A percentile compares a stretch with the other conserved stretches of the same genome.
Evolutionary conservation across 495 filamentous ascomycete genomes (phyloP).

Genomic region (Cudoniella acicularis): DNA sequence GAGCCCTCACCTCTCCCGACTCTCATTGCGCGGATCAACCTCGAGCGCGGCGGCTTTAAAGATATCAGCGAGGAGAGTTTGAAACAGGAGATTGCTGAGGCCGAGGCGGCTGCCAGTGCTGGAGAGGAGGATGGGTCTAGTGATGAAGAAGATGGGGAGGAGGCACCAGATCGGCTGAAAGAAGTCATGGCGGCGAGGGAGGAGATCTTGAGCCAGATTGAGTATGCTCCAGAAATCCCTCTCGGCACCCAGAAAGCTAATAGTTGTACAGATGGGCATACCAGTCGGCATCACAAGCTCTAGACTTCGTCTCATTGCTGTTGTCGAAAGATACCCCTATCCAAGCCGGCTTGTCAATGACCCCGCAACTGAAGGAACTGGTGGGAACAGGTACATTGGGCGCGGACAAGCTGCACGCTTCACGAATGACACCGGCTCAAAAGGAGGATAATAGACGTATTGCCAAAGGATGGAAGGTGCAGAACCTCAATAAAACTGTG

Average conservation of each 20-base stretch:
- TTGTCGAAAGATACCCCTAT: constrained; percentile 72
- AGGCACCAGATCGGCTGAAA: constrained; percentile 30
- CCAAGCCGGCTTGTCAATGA: constrained; percentile 65
- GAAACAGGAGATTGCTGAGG: constrained; percentile 53
- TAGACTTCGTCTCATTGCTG: constrained; percentile 83
- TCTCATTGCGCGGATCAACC: constrained; percentile 71
- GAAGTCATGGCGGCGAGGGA: constrained; percentile 42
- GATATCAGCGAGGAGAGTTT: constrained; percentile 61
- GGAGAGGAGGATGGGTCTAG: constrained; percentile 32
- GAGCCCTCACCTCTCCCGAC: constrained; percentile 58
- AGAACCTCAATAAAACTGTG: constrained; percentile 69
- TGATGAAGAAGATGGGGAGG: constrained; percentile 24
- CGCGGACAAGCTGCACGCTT: constrained; percentile 59
- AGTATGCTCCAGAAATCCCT: constrained; percentile 29
- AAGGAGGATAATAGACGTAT: constrained; percentile 54
- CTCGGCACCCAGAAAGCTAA: constrained; percentile 1
- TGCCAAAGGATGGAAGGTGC: constrained; percentile 74
- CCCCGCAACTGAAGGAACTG: constrained; percentile 58
- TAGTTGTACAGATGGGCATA: constrained; percentile 50
- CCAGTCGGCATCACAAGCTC: constrained; percentile 60
- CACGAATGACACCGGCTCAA: constrained; percentile 48
- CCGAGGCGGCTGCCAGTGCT: constrained; percentile 30
- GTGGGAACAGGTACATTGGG: constrained; percentile 74
- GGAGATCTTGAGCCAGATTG: constrained; percentile 50
- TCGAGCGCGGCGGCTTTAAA: constrained; percentile 70